Percentiles rank a stretch among this genome's conserved stretches.
These are phyloP conservation scores for Aspergillus heteromorphus DNA, from an alignment of 495 filamentous ascomycete genomes.

Conservation along the genomic window DNA sequence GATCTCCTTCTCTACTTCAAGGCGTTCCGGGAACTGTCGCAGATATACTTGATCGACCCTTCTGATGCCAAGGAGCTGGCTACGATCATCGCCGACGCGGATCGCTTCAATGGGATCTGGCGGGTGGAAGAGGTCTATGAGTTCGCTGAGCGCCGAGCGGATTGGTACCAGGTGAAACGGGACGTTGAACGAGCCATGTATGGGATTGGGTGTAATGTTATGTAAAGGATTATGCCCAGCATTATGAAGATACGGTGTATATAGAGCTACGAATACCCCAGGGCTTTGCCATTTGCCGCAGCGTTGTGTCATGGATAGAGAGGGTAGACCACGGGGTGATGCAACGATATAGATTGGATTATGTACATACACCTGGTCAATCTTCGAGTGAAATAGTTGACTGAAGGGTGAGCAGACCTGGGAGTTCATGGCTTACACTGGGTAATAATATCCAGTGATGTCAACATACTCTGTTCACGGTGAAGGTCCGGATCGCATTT, in stretches of 20 bases:
- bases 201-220: conserved; percentile 81
- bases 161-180: conserved; percentile 84
- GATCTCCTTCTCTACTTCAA: conserved; percentile 84
- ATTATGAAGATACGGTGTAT: conserved; percentile 14
- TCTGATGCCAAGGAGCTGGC: conserved; percentile 92
- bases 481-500: no score
- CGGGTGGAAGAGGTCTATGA: conserved; percentile 95
- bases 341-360: background rate
- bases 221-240: conserved; percentile 50
- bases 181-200: conserved; percentile 97
- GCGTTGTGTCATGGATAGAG: background rate
- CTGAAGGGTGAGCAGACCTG: no score
- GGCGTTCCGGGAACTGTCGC: conserved; percentile 83
- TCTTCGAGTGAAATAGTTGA: no score
- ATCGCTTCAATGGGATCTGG: conserved; percentile 87
- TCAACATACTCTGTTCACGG: no score
- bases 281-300: background rate
- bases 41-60: conserved; percentile 91
- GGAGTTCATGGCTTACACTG: no score
- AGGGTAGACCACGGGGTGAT: background rate
- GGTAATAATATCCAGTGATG: no score
- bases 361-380: background rate
- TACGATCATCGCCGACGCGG: conserved; percentile 85
- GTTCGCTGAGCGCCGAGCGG: conserved; percentile 87
- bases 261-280: conserved; percentile 14